Conservation (phyloP, 345 rosid genomes). For the Reutealis trisperma region DNA sequence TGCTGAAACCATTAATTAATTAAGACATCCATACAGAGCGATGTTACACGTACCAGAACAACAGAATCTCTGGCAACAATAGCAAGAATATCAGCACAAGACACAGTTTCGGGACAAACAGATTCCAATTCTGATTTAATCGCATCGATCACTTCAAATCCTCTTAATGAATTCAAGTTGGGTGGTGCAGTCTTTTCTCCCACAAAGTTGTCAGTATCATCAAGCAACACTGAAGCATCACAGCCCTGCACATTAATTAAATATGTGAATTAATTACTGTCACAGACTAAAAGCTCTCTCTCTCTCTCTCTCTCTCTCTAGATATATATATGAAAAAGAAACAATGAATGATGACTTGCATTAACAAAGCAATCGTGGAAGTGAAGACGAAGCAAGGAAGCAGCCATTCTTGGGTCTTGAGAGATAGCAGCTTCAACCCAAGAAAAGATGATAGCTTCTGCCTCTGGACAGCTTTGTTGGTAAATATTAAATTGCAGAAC, state of each 20-base stretch:
- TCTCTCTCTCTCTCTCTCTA: too few species aligned
- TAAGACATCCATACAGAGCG: neutral
- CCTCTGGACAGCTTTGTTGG: constrained; percentile 61
- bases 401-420: constrained; percentile 29
- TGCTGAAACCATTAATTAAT: neutral
- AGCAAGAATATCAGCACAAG: constrained; percentile 92
- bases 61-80: constrained; percentile 78
- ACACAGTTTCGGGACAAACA: constrained; percentile 72
- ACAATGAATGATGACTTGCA: neutral
- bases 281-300: too few species aligned
- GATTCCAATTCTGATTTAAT: constrained; percentile 71
- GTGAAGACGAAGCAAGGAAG: constrained; percentile 23
- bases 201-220: constrained; percentile 52
- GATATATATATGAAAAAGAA: neutral
- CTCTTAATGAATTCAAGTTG: constrained; percentile 76
- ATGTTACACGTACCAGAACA: constrained; percentile 40
- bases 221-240: constrained; percentile 78
- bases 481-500: constrained; percentile 51
- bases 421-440: constrained; percentile 59
- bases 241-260: constrained; percentile 58
- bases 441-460: constrained; percentile 58
- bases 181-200: constrained; percentile 89
- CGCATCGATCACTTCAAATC: constrained; percentile 74
- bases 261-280: neutral
- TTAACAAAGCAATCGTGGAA: constrained; percentile 26